Evolutionary conservation across 1,139 yeast species (phyloP), one percentile per base, ranked within the genome.

Genomic region (Meyerozyma carpophila): DNA sequence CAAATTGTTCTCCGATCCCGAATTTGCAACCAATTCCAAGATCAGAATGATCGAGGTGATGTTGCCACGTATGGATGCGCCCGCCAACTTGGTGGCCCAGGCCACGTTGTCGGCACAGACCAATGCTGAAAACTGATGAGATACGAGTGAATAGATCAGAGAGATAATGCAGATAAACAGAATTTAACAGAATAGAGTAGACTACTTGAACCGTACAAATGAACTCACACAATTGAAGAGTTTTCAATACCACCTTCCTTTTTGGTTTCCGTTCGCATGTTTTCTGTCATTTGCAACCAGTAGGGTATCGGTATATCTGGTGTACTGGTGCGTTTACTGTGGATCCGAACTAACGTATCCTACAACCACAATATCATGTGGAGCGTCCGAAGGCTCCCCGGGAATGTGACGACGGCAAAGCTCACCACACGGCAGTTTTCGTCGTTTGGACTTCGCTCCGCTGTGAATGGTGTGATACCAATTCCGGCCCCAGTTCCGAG

Each of bases 11-110:
- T 58, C 63, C 29, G 77, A 77, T 61, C 56, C 66, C 46, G 73
- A 65, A 27, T 88, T 87, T 68, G 73, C 79, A 44, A 66, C 61
- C 41, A 81, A 83, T 53, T 72, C 78, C 53, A 83, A 76, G 68
- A 83, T 86, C 59, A 79, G 95, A 72, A 65, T 86, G 69, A 70
- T 88, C 50, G 95, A 88, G 70, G 77, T 87, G 47, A 80, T 85
- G 82, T 73, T 88, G 59, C 88, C 84, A 50, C 80, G 75, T 59
- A 75, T 86, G 81, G 95, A 87, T 67, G 95, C 95, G 46, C 94
- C 95, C 50, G 68, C 68, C 45, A 78, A 81, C 61, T 79, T 88
- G 70, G 71, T 68, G 29, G 51, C 49, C 49, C 94, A 85, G 71
- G 95, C 93, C 43, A 79, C 84, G 66, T 72, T 85, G 61, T 81